A percentile compares a stretch with the other conserved stretches of the same genome.
Conservation (phyloP, 257 asterid genomes). For the Solanum pimpinellifolium region DNA sequence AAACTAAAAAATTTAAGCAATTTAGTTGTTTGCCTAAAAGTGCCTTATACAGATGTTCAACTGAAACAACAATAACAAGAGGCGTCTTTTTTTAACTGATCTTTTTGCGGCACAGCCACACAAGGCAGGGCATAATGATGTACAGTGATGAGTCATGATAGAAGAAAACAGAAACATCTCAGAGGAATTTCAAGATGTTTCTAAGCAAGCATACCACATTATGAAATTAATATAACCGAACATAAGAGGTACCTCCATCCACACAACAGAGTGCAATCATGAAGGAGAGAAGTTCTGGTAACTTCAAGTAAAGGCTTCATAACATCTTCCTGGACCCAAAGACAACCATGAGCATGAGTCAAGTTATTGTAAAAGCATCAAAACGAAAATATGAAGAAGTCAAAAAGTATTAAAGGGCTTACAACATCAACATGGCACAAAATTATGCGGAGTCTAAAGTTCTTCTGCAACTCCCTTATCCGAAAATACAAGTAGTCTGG, state of each 20-base stretch:
- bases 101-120: background rate
- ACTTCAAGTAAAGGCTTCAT: slow-evolving; percentile 90
- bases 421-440: slow-evolving; percentile 98
- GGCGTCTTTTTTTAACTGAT: background rate
- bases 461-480: slow-evolving; percentile 88
- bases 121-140: background rate
- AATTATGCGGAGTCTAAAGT: slow-evolving; percentile 77
- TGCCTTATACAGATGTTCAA: background rate
- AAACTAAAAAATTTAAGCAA: slow-evolving; percentile 30
- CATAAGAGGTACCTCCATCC: slow-evolving; percentile 66
- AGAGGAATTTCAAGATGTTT: background rate
- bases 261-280: slow-evolving; percentile 93
- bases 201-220: background rate
- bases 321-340: slow-evolving; percentile 78
- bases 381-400: background rate
- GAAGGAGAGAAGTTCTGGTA: slow-evolving; percentile 90
- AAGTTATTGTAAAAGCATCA: background rate
- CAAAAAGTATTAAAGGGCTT: slow-evolving; percentile 12
- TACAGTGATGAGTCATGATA: background rate
- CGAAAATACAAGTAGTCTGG: slow-evolving; percentile 94
- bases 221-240: background rate
- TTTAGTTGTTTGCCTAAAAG: background rate
- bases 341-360: background rate
- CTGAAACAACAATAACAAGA: background rate
- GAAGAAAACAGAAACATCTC: background rate